Evolutionary conservation across 495 filamentous ascomycete species (phyloP).

Genomic region (Penicillium egyptiacum): DNA sequence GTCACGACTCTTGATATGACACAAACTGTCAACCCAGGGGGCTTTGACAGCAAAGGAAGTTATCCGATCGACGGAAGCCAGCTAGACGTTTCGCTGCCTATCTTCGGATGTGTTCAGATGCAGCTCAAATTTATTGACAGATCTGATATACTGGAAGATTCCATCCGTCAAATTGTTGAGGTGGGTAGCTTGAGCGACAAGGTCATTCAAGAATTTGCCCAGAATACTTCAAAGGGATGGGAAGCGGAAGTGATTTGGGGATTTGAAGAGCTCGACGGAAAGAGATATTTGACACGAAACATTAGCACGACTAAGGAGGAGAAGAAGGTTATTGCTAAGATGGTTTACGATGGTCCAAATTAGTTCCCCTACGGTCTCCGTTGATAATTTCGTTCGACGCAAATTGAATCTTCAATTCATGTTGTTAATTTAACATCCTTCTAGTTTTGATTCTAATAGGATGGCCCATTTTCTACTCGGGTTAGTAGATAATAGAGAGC

Average conservation of each 20-base stretch:
- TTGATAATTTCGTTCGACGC: background rate
- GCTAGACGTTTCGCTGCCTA: conserved; percentile 16
- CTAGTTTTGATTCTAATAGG: background rate
- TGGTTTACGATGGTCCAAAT: conserved; percentile 5
- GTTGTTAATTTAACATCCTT: too few relatives aligned
- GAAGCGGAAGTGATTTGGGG: conserved; percentile 21
- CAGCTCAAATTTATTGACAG: conserved; percentile 13
- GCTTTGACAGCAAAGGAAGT: conserved; percentile 18
- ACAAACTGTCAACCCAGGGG: conserved; percentile 20
- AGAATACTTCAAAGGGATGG: conserved; percentile 20
- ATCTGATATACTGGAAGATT: conserved; percentile 10
- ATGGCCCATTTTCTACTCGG: background rate
- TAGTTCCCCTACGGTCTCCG: background rate
- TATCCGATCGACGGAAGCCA: conserved; percentile 16
- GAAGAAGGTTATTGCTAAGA: conserved; percentile 18
- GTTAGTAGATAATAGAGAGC: too few relatives aligned
- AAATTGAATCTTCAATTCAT: background rate
- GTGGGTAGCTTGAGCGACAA: conserved; percentile 6
- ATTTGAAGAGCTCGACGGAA: conserved; percentile 21
- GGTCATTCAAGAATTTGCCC: conserved; percentile 23
- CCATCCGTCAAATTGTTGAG: conserved; percentile 6
- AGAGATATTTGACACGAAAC: conserved; percentile 19
- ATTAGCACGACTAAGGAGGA: conserved; percentile 48
- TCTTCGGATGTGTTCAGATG: conserved; percentile 24
- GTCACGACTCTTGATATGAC: conserved; percentile 18